A percentile compares a stretch with the other conserved stretches of the same genome.
These are phyloP conservation scores for Sutorius australiensis DNA, from an alignment of 768 basidiomycete genomes.

Conservation along the genomic window DNA sequence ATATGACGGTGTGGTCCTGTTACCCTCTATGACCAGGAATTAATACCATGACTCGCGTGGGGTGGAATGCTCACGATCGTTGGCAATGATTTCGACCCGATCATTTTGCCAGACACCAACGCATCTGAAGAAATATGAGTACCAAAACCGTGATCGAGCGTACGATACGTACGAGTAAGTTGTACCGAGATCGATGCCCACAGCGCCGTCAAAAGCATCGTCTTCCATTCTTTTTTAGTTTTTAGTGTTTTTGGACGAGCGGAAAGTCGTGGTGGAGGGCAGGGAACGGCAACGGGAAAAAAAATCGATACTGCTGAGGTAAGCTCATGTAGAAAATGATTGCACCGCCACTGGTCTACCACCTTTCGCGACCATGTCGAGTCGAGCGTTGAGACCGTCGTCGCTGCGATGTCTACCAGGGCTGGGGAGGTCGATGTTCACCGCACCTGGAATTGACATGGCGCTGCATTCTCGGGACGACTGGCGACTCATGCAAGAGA, in stretches of 20 bases:
- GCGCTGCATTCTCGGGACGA: conserved; percentile 50
- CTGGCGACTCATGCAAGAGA: conserved; percentile 61
- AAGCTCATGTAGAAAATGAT: conserved; percentile 37
- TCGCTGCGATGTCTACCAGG: conserved; percentile 22
- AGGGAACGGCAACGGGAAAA: conserved; percentile 19
- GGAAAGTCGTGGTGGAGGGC: conserved; percentile 32
- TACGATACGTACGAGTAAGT: conserved; percentile 79
- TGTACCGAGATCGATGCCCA: conserved; percentile 96
- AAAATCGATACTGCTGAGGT: conserved; percentile 52
- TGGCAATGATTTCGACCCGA: conserved; percentile 98
- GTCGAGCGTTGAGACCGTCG: conserved; percentile 22
- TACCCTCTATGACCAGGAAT: conserved; percentile 65
- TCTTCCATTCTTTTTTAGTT: conserved; percentile 77
- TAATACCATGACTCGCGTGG: background rate
- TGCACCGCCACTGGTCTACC: conserved; percentile 28
- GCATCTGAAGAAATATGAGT: conserved; percentile 54
- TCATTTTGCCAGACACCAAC: conserved; percentile 99
- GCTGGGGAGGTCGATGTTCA: conserved; percentile 28
- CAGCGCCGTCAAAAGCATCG: conserved; percentile 83
- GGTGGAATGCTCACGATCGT: conserved; percentile 67
- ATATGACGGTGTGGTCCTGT: conserved; percentile 98
- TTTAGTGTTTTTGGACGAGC: conserved; percentile 29
- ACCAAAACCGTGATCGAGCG: conserved; percentile 15
- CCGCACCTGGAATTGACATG: conserved; percentile 26
- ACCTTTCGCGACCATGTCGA: conserved; percentile 24